Evolutionary conservation across 202 grass and related monocot genomes (phyloP).

Genomic region (Thinopyrum obtusiflorum): DNA sequence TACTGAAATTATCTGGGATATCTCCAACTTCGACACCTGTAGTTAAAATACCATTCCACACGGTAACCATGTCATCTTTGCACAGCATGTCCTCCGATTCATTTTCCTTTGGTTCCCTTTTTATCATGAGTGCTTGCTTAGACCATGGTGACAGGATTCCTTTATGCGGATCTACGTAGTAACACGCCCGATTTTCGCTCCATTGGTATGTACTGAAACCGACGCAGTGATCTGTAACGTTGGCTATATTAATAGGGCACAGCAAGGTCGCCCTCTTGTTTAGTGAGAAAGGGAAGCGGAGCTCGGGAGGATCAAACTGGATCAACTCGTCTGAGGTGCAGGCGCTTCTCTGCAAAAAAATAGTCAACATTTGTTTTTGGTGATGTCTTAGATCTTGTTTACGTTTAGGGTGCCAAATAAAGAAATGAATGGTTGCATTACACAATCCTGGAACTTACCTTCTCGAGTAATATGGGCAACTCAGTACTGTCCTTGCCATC

Average conservation of each 20-base stretch:
- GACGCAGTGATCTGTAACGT: background rate
- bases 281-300: background rate
- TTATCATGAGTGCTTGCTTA: background rate
- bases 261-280: background rate
- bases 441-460: too few relatives aligned
- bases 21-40: background rate
- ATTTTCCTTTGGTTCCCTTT: accelerated
- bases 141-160: background rate
- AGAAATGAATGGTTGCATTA: too few relatives aligned
- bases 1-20: accelerated
- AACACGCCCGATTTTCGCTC: too few relatives aligned
- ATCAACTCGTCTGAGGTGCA: too few relatives aligned
- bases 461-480: too few relatives aligned
- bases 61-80: background rate
- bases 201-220: background rate
- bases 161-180: background rate
- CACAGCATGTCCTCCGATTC: background rate
- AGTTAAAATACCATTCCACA: background rate
- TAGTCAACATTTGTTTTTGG: too few relatives aligned
- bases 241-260: background rate
- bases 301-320: background rate
- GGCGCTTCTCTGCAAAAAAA: background rate
- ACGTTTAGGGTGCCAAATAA: too few relatives aligned
- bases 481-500: too few relatives aligned
- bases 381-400: too few relatives aligned